Evolutionary conservation across 2,329 filamentous ascomycete genomes (phyloP).

Genomic region (Diaporthe sp.): DNA sequence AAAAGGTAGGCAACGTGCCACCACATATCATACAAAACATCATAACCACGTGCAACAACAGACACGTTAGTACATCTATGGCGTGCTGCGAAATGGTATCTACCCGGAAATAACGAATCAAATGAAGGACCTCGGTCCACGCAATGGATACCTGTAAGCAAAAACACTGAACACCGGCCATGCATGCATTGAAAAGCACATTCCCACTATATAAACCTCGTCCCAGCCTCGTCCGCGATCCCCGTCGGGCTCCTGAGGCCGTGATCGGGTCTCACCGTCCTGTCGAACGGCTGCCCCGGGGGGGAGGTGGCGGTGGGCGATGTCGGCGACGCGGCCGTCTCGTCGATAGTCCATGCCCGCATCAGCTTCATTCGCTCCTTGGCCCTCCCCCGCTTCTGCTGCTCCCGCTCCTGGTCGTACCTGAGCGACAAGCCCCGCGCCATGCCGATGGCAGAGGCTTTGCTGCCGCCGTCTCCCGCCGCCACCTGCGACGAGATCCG

Average conservation of each 20-base stretch:
- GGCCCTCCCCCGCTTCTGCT: conserved; percentile 24
- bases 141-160: neutral
- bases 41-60: neutral
- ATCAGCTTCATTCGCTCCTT: conserved; percentile 21
- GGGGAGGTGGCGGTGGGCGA: neutral
- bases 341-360: conserved; percentile 25
- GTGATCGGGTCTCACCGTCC: conserved; percentile 34
- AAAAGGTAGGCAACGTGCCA: neutral
- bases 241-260: conserved; percentile 38
- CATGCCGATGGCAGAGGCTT: conserved; percentile 44
- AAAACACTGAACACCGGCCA: conserved; percentile 3
- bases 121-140: neutral
- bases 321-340: conserved; percentile 32
- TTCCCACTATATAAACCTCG: conserved; percentile 44
- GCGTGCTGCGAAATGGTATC: conserved; percentile 22
- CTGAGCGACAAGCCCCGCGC: conserved; percentile 46
- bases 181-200: conserved; percentile 11
- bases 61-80: neutral
- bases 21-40: neutral
- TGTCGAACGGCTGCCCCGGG: conserved; percentile 28
- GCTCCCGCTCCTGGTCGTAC: conserved; percentile 28
- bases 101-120: neutral
- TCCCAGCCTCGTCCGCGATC: conserved; percentile 47
- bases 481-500: neutral
- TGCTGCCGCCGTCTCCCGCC: neutral